phyloP scores from a whole-genome alignment of 306 rosid species.

The Glycine tomentella region DNA sequence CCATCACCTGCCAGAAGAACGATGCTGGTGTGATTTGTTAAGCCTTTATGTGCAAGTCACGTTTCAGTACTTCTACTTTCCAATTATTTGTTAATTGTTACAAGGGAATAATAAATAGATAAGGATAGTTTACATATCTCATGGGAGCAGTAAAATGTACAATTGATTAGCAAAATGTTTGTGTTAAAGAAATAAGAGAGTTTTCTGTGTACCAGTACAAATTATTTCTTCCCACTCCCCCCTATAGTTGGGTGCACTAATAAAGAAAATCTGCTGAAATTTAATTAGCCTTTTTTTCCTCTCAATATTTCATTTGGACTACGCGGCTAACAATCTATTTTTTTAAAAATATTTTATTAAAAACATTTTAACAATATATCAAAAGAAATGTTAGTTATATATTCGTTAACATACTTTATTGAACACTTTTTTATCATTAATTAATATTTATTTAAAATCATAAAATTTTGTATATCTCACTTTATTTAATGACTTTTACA shows the following conservation, averaged over 20 bases:
- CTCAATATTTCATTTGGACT: neutral
- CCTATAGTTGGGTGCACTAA: no score
- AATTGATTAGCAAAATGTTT: slow-evolving; percentile 11
- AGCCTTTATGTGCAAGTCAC: slow-evolving; percentile 12
- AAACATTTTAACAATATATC: no score
- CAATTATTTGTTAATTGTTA: slow-evolving; percentile 1
- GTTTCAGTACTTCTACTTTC: slow-evolving; percentile 1
- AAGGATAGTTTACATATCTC: slow-evolving; percentile 19
- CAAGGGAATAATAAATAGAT: slow-evolving; percentile 10
- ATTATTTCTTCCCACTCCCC: no score
- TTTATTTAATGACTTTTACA: neutral
- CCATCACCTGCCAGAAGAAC: neutral
- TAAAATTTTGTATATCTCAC: neutral
- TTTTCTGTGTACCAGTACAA: neutral
- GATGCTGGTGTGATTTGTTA: slow-evolving; percentile 20
- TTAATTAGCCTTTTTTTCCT: neutral
- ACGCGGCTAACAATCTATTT: neutral
- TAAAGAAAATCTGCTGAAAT: neutral
- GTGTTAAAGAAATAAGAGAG: slow-evolving; percentile 4
- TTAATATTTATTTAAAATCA: neutral
- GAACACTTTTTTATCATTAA: neutral
- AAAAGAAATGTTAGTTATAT: no score
- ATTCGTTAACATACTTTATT: neutral
- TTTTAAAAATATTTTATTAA: no score
- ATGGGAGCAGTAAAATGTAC: slow-evolving; percentile 3